These are phyloP conservation scores for Cercophora samala DNA, from an alignment of 495 filamentous ascomycete genomes.

Conservation along the genomic window DNA sequence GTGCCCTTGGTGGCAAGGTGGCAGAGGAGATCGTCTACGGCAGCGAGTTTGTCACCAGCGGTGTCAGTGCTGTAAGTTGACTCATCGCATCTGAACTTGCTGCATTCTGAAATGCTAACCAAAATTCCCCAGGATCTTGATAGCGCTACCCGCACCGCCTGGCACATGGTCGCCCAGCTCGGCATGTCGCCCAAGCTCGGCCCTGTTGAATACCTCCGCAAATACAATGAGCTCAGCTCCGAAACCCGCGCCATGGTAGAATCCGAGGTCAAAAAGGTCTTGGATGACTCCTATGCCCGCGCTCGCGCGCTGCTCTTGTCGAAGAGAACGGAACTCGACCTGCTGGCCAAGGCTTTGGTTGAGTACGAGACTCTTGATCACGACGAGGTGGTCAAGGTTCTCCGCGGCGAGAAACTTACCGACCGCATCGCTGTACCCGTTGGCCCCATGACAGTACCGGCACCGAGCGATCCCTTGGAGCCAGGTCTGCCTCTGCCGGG, in stretches of 20 bases:
- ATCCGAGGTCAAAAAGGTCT: slow-evolving; percentile 73
- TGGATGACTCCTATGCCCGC: slow-evolving; percentile 77
- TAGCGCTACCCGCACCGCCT: slow-evolving; percentile 72
- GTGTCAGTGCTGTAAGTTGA: slow-evolving; percentile 65
- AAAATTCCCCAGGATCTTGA: slow-evolving; percentile 64
- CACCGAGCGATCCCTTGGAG: slow-evolving; percentile 29
- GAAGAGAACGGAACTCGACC: slow-evolving; percentile 77
- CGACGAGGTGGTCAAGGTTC: slow-evolving; percentile 83
- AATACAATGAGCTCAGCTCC: slow-evolving; percentile 75
- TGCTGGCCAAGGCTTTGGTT: slow-evolving; percentile 80
- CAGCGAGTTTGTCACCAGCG: slow-evolving; percentile 78
- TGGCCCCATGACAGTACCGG: slow-evolving; percentile 48
- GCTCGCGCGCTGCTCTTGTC: slow-evolving; percentile 66
- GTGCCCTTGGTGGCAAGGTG: slow-evolving; percentile 85
- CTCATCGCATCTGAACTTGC: background rate
- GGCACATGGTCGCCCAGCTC: slow-evolving; percentile 76
- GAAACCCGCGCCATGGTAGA: slow-evolving; percentile 85
- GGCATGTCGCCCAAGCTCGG: slow-evolving; percentile 89
- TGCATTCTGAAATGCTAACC: slow-evolving; percentile 23
- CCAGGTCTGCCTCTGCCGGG: slow-evolving; percentile 26
- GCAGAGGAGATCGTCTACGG: slow-evolving; percentile 94
- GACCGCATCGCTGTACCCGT: slow-evolving; percentile 47
- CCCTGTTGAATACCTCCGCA: slow-evolving; percentile 77
- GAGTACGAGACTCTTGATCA: slow-evolving; percentile 90
- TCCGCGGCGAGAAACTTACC: slow-evolving; percentile 76